A percentile compares a stretch with the other conserved stretches of the same genome.
Evolutionary conservation across 2,329 filamentous ascomycete species (phyloP).

Genomic region (Beauveria asiatica): DNA sequence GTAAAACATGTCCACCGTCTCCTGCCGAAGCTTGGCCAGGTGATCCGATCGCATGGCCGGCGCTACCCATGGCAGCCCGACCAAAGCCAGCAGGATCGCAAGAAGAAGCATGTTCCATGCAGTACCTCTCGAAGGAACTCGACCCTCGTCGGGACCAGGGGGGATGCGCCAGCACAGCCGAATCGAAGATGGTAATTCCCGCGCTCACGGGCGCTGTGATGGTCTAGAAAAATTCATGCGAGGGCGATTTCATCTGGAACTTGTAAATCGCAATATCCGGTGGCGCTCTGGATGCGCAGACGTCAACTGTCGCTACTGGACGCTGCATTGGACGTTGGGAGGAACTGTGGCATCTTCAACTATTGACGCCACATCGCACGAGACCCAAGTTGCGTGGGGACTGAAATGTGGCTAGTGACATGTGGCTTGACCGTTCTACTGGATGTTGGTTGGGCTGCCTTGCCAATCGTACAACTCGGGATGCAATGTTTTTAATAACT

Average conservation of each 20-base stretch:
- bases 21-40: slow-evolving; percentile 46
- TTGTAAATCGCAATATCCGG: not conserved
- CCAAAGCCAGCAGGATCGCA: slow-evolving; percentile 18
- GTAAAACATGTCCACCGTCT: slow-evolving; percentile 78
- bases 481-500: not conserved
- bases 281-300: not conserved
- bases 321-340: not conserved
- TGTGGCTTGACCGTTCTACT: not conserved
- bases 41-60: slow-evolving; percentile 47
- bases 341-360: slow-evolving; percentile 5
- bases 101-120: slow-evolving; percentile 20
- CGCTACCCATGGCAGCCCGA: slow-evolving; percentile 33
- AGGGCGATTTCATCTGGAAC: not conserved
- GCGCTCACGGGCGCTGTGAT: slow-evolving; percentile 6
- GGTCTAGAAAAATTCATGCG: not conserved
- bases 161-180: not conserved
- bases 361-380: slow-evolving; percentile 7
- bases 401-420: not conserved
- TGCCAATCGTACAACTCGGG: not conserved
- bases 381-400: not conserved
- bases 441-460: too few relatives aligned
- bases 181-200: not conserved
- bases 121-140: not conserved
- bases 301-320: not conserved
- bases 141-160: not conserved